Evolutionary conservation across 805 yeast species (phyloP), one percentile per base, ranked within the genome.

Genomic region (Nakazawaea holstii): DNA sequence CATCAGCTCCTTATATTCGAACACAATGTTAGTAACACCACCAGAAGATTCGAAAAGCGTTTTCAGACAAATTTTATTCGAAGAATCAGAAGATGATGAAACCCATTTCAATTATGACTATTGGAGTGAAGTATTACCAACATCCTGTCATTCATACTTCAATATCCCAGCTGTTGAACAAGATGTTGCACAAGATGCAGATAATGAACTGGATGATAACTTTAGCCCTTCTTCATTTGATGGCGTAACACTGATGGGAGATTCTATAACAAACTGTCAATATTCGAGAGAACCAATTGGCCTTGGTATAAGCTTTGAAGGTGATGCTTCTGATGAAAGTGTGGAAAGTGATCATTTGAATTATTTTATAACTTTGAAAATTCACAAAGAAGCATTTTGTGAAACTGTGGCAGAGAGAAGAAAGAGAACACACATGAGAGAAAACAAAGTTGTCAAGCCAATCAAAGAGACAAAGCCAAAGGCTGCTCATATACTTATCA

Each of bases 51-150:
- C 44, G 6, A 32, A 31, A 33, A 41, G 44, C 26, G 20, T 41
- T 8, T 41, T 41, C n/a, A 41, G 44, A n/a, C 44, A 32, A 24
- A 41, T 41, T 14, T 24, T 41, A 20, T 41, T 41, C 26, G 44
- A 41, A n/a, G 44, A 41, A 10, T 24, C 14, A 20, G 44, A 41
- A 10, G 44, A 33, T 7, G 44, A 39, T 30, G 35, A 39, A 7
- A 26, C 35, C 15, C n/a, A 10, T 15, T 13, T 8, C 14, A 6
- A 14, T 39, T n/a, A 17, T 13, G 43, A 38, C 5, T 38, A 26
- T 29, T 28, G 35, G 35, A 30, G 14, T 30, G 28, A 32, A 20
- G 14, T 26, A 3, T 27, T 39, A 8, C 41, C 41, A 39, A 39
- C 10, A 8, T 11, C 9, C 5, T 39, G 10, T 14, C 41, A 41